Evolutionary conservation across 176 grass and related monocot species (phyloP), one percentile per base, ranked within the genome.

Genomic region (Cenchrus fungigraminus): DNA sequence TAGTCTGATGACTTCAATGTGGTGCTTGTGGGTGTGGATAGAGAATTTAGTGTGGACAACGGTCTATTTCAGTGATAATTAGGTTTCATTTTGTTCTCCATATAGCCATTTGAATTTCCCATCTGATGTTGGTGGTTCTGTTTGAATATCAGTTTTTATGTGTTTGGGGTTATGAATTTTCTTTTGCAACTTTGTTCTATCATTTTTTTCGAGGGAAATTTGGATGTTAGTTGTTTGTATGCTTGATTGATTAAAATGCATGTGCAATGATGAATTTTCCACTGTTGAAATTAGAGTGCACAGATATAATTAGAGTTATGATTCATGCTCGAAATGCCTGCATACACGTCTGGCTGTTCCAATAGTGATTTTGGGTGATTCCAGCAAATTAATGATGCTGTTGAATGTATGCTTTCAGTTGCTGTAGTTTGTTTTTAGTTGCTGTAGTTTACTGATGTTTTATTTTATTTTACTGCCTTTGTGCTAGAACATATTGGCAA

Each of bases 401-500:
- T 62, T 56, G 16, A 53, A 77, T 61, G 13, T 10, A 49, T 29
- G 9, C 29, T 51, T 19, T 51, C 14, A 51, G 43, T 72, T 56
- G 64, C 20, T 62, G 44, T 52, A 63, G 31, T 44, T 15, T 68
- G 17, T 50, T 51, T 31, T n/a, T 20, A 77, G 51, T 50, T 83
- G 53, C 2, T 61, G 44, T 52, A 63, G 31, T 44, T 15, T 19
- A 71, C 0, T 52, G 46, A 44, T 71, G 46, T 44, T 54, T 1
- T 52, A 34, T 20, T 69, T 66, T 74, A 32, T 82, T 71, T 77
- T 8, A 61, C 31, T 51, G 9, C 28, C 9, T 62, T 77, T n/a
- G 76, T 83, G 14, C 22, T 56, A 73, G 74, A 74, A 9, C 40
- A 11, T 79, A 65, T 2, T n/a, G 53, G n/a, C 9, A 82, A 31